phyloP scores from a whole-genome alignment of 805 yeast genomes.

The Candida ponderosae region DNA sequence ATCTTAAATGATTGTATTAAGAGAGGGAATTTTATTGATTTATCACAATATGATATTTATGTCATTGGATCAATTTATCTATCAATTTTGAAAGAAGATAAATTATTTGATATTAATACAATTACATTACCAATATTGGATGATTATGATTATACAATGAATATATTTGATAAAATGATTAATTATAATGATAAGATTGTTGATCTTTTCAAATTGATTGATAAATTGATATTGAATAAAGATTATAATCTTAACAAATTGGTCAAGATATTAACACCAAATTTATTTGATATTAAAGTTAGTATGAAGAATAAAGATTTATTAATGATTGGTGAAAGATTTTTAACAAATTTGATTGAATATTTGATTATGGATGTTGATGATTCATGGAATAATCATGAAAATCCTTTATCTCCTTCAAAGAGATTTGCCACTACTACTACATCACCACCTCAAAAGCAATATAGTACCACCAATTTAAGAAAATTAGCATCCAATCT shows the following conservation, averaged over 20 bases:
- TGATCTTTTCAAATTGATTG: background rate
- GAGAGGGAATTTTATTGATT: conserved; percentile 48
- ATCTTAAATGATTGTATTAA: conserved; percentile 41
- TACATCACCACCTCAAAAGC: no score
- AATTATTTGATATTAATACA: conserved; percentile 42
- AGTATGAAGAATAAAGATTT: conserved; percentile 36
- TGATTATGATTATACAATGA: conserved; percentile 33
- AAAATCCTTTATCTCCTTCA: no score
- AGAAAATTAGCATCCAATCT: no score
- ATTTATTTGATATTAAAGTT: conserved; percentile 45
- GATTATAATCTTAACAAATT: conserved; percentile 13
- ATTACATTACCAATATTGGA: conserved; percentile 49
- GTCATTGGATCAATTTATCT: conserved; percentile 33
- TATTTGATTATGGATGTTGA: background rate
- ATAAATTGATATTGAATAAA: background rate
- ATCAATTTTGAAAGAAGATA: conserved; percentile 41
- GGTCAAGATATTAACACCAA: conserved; percentile 42
- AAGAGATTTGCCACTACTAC: no score
- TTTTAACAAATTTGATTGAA: conserved; percentile 30
- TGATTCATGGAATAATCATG: background rate
- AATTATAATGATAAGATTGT: conserved; percentile 24
- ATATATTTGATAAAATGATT: conserved; percentile 28
- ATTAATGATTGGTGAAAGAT: conserved; percentile 43
- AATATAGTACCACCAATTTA: no score
- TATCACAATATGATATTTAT: conserved; percentile 57